Conservation (phyloP, 495 filamentous ascomycete species). For the Platismatia glauca region DNA sequence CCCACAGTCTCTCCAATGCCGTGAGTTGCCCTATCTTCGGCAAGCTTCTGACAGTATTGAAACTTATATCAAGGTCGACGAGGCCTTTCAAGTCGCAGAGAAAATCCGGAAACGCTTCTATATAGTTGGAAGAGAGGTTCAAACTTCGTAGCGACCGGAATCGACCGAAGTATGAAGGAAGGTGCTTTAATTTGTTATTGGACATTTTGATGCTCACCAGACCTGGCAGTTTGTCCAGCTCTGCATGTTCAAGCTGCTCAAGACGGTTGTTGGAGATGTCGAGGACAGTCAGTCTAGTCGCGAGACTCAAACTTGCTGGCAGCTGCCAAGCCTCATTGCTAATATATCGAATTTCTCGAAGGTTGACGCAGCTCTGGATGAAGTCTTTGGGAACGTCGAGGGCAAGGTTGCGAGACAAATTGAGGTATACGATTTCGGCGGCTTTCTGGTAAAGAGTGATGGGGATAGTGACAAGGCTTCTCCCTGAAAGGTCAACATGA, state of each 20-base stretch:
- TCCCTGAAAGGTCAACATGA: conserved; percentile 85
- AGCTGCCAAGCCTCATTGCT: conserved; percentile 83
- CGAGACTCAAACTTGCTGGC: conserved; percentile 76
- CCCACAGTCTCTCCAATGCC: conserved; percentile 79
- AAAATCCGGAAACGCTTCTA: conserved; percentile 75
- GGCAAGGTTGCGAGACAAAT: conserved; percentile 83
- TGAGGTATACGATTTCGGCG: conserved; percentile 86
- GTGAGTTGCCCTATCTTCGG: conserved; percentile 71
- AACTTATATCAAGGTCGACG: conserved; percentile 92
- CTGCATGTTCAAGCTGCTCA: conserved; percentile 75
- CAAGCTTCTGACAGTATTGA: conserved; percentile 75
- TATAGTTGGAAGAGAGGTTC: conserved; percentile 85
- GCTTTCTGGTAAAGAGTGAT: conserved; percentile 88
- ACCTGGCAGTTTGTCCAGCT: conserved; percentile 59
- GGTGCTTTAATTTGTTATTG: conserved; percentile 72
- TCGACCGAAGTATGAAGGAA: conserved; percentile 72
- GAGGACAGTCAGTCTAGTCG: conserved; percentile 72
- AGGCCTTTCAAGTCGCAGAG: conserved; percentile 72
- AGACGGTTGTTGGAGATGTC: conserved; percentile 93
- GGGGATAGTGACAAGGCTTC: conserved; percentile 88
- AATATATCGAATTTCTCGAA: conserved; percentile 90
- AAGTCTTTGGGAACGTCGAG: conserved; percentile 94
- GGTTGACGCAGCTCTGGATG: conserved; percentile 80
- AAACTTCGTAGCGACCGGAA: conserved; percentile 71
- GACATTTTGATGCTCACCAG: conserved; percentile 85